A percentile compares a stretch with the other conserved stretches of the same genome.
phyloP scores from a whole-genome alignment of 83 land plant species.

The Thuja plicata region DNA sequence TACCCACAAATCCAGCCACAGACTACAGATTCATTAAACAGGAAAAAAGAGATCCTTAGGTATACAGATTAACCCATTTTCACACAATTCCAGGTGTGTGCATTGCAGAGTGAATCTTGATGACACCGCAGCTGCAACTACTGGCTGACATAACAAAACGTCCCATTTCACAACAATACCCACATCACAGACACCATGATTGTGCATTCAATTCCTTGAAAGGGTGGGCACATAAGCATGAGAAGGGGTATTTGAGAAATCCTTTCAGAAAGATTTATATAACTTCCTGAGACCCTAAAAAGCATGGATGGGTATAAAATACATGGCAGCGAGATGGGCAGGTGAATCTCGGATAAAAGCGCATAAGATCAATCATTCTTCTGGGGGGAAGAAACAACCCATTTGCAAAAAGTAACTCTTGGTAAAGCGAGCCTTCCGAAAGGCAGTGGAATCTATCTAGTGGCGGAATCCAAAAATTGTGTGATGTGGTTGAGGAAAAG shows the following conservation, averaged over 20 bases:
- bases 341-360: not conserved
- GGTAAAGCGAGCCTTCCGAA: not conserved
- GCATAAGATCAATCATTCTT: too few relatives aligned
- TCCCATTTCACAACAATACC: too few relatives aligned
- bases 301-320: not conserved
- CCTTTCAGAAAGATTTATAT: not conserved
- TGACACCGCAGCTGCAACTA: slow-evolving; percentile 15
- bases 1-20: not conserved
- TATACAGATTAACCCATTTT: not conserved
- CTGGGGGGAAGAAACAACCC: too few relatives aligned
- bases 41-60: not conserved
- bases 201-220: not conserved
- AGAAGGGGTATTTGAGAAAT: not conserved
- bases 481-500: not conserved
- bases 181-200: not conserved
- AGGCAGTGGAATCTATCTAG: not conserved
- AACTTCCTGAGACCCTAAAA: not conserved
- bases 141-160: not conserved
- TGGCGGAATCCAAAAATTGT: not conserved
- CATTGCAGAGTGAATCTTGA: slow-evolving; percentile 11
- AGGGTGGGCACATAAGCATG: not conserved
- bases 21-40: not conserved
- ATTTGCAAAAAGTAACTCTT: too few relatives aligned
- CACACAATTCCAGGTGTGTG: too few relatives aligned
- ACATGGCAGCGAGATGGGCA: not conserved